Evolutionary conservation across 106 monocot genomes (phyloP), one percentile per base, ranked within the genome.

Genomic region (Dendrobium nobile): DNA sequence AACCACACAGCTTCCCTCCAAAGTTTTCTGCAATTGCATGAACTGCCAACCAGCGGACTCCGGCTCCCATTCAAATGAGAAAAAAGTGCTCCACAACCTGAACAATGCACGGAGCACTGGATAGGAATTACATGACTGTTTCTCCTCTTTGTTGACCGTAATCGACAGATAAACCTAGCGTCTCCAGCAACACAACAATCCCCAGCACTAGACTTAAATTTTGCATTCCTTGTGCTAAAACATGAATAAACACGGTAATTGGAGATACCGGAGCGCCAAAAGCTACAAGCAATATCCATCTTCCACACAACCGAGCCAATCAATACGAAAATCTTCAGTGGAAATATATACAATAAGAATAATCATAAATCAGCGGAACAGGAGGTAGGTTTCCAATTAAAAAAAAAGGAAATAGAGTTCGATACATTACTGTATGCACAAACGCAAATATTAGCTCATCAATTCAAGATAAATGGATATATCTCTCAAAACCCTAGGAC

Each of bases 231-330:
- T 27, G 27, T 15, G 48, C 27, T 45, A 79, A 80, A 84, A 80
- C 79, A 70, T n/a, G 80, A 44, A 78, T 80, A 59, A 42, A 80
- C 28, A 27, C 79, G 68, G 33, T 55, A 67, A 85, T 28, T 43
- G 28, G 84, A 31, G 11, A 59, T 77, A 61, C 51, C 74, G 10
- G 84, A 78, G 18, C 84, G 88, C 80, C 77, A 76, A 82, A 85
- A 80, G 75, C 83, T 72, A 77, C 83, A 88, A 70, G 87, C 81
- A 15, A 89, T 77, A 88, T 95, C 89, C 95, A 95, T 95, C 77
- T 64, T 70, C 31, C 42, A 79, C 64, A 33, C 70, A 70, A 4
- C 70, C 33, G 27, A 70, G 11, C 33, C 70, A 61, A 61, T 61
- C 10, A 51, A 51, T 13, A 10, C 13, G 13, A 15, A 51, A 51